A percentile compares a stretch with the other conserved stretches of the same genome.
Conservation (phyloP, 2,329 filamentous ascomycete genomes). For the Cercospora sp. region DNA sequence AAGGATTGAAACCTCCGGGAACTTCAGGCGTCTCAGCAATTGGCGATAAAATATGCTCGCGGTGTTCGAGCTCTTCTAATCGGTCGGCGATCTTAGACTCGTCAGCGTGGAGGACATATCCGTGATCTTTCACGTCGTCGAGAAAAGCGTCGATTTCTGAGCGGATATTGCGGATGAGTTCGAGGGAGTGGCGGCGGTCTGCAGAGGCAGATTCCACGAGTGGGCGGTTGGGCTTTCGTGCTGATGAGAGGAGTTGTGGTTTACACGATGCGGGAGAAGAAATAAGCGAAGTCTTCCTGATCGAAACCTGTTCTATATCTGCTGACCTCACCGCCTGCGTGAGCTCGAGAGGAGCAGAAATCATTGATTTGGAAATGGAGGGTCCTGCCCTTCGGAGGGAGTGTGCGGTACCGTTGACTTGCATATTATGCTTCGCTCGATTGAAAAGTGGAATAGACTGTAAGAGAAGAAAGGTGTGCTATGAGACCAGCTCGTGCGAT, state of each 20-base stretch:
- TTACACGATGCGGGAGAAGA: background rate
- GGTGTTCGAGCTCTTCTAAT: conserved; percentile 2
- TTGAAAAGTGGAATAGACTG: background rate
- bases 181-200: background rate
- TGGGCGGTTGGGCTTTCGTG: background rate
- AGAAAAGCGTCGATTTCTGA: conserved; percentile 16
- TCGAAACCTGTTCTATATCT: background rate
- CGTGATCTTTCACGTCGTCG: conserved; percentile 3
- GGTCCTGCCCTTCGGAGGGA: background rate
- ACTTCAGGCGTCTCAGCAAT: conserved; percentile 14
- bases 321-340: conserved; percentile 5
- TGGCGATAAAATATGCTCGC: conserved; percentile 16
- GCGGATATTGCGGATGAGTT: background rate
- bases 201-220: background rate
- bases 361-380: background rate
- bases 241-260: background rate
- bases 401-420: background rate
- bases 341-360: background rate
- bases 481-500: conserved; percentile 10
- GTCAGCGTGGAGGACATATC: conserved; percentile 7
- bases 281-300: background rate
- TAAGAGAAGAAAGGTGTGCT: background rate
- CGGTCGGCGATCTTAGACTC: conserved; percentile 9
- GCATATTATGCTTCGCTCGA: background rate
- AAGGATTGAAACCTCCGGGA: conserved; percentile 11